Base-by-base conservation (phyloP, 306 rosid species). In the Styphnolobium japonicum region DNA sequence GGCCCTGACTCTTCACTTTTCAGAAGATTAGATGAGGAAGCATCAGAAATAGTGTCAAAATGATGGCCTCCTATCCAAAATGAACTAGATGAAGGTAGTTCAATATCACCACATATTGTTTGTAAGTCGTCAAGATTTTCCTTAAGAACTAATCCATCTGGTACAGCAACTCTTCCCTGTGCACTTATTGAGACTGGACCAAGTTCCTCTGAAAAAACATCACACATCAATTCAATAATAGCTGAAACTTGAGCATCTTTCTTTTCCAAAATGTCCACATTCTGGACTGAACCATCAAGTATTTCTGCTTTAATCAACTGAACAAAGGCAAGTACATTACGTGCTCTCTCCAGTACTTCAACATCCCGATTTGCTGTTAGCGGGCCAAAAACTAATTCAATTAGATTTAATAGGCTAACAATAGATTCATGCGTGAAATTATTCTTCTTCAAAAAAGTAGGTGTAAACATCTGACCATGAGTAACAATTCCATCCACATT, bases 271-370 rank as follows among this genome's bases (percentile, higher is more conserved):
- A 48, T 80, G 73, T 81, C 83, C 71, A 67, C 80, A 72, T 83
- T 81, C 78, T 73, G 86, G 52, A 61, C 67, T 62, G 86, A 71
- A 57, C 52, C 27, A 63, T 81, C 82, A 57, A 78, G 61, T 48
- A 89, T 71, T 70, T 87, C 86, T 60, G 72, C 73, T 75, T 84
- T 91, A 52, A 91, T 79, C 83, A 95, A 82, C 79, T 75, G 92
- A 53, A 89, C 84, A 79, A 93, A 87, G 74, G 89, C 77, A 74
- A 90, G 85, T 73, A 93, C 43, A 77, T 90, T 90, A 9, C 86
- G 85, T 8, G 91, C 88, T 89, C 98, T 95, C 80, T 92, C 98
- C 42, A 91, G 80, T 71, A 95, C 78, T 74, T 95, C 98, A 67
- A 93, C 96, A 82, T 92, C 90, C 78, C 84, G 85, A 86, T 91